A percentile compares a stretch with the other conserved stretches of the same genome.
Conservation (phyloP, 2,329 filamentous ascomycete genomes). For the Didymella keratinophila region DNA sequence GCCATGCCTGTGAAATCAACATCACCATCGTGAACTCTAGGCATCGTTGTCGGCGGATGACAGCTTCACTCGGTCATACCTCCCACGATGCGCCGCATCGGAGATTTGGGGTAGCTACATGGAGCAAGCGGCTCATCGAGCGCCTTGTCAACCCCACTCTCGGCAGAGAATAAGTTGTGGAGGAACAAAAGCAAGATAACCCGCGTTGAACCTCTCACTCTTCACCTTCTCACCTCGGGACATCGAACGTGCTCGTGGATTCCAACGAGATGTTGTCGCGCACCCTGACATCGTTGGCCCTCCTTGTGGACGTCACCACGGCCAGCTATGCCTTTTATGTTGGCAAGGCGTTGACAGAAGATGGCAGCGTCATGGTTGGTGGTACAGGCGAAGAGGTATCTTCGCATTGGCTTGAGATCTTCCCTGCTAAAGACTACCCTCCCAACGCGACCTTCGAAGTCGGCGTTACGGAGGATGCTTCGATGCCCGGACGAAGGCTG, state of each 20-base stretch:
- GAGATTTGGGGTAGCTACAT: conserved; percentile 7
- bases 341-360: conserved; percentile 55
- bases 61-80: neutral
- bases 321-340: conserved; percentile 61
- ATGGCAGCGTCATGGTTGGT: conserved; percentile 55
- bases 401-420: conserved; percentile 58
- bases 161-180: conserved; percentile 11
- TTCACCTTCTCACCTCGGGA: neutral
- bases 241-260: no score
- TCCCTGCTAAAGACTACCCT: conserved; percentile 52
- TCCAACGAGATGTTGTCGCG: conserved; percentile 15
- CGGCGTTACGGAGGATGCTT: conserved; percentile 53
- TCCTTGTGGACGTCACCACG: conserved; percentile 20
- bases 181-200: neutral
- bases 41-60: neutral
- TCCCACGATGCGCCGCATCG: conserved; percentile 8
- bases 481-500: conserved; percentile 47
- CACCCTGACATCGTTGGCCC: conserved; percentile 15
- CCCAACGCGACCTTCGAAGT: conserved; percentile 55
- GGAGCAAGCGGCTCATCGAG: conserved; percentile 7
- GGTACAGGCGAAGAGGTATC: conserved; percentile 60
- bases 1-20: neutral
- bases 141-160: conserved; percentile 16
- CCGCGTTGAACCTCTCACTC: neutral
- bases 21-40: neutral